phyloP scores from a whole-genome alignment of 2,329 filamentous ascomycete species.

The Stenocarpella maydis region DNA sequence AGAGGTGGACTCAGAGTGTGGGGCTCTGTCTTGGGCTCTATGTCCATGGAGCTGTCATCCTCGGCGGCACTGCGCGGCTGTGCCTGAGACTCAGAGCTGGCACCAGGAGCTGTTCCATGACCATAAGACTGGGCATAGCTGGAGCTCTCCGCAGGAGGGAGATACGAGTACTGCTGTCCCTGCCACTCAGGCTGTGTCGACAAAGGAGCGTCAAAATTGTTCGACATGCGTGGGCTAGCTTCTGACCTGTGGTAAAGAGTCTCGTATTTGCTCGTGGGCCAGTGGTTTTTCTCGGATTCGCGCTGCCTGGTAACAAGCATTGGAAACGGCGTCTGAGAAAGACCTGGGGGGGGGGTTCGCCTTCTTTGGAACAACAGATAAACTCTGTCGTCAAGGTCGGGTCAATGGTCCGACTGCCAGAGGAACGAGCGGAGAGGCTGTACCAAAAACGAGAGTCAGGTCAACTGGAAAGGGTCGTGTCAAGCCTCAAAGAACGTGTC shows the following conservation, averaged over 20 bases:
- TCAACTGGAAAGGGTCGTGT: slow-evolving; percentile 7
- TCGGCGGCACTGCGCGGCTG: slow-evolving; percentile 49
- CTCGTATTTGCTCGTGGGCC: slow-evolving; percentile 63
- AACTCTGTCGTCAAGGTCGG: slow-evolving; percentile 22
- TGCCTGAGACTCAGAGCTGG: slow-evolving; percentile 48
- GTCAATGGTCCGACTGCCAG: background rate
- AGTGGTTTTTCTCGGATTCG: slow-evolving; percentile 63
- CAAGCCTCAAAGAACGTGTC: slow-evolving; percentile 4
- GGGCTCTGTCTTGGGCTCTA: slow-evolving; percentile 69
- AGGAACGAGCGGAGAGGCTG: slow-evolving; percentile 28
- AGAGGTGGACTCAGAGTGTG: slow-evolving; percentile 45
- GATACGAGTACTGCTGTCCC: slow-evolving; percentile 59
- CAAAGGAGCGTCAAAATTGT: slow-evolving; percentile 59
- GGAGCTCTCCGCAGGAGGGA: slow-evolving; percentile 54
- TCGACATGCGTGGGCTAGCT: slow-evolving; percentile 64
- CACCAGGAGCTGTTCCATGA: slow-evolving; percentile 48
- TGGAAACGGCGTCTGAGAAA: slow-evolving; percentile 47
- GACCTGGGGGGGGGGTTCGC: slow-evolving; percentile 1
- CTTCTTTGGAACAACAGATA: slow-evolving; percentile 18
- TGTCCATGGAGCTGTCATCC: slow-evolving; percentile 60
- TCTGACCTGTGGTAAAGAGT: slow-evolving; percentile 54
- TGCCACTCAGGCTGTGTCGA: slow-evolving; percentile 66
- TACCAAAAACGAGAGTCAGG: slow-evolving; percentile 20
- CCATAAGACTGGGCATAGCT: slow-evolving; percentile 56
- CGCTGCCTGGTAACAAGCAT: slow-evolving; percentile 65